Conservation (phyloP, 1,139 yeast genomes). For the Scheffersomyces lignicola region DNA sequence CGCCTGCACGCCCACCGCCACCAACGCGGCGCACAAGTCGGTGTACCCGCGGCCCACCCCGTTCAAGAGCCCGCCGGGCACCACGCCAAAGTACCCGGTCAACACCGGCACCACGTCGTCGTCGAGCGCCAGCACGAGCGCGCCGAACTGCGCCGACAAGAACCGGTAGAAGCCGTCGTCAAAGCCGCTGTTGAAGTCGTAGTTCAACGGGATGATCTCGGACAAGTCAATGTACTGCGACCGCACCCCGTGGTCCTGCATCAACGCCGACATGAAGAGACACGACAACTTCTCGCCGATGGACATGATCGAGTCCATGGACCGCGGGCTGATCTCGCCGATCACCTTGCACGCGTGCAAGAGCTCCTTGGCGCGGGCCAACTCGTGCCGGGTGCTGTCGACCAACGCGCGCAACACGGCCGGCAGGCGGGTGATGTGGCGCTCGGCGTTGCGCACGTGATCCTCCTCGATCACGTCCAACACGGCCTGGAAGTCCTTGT, state of each 20-base stretch:
- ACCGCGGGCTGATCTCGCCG: slow-evolving; percentile 88
- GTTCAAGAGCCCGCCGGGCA: slow-evolving; percentile 90
- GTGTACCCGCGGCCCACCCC: slow-evolving; percentile 98
- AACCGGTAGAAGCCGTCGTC: slow-evolving; percentile 69
- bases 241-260: slow-evolving; percentile 76
- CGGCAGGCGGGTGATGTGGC: slow-evolving; percentile 41
- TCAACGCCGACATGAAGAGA: slow-evolving; percentile 79
- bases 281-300: slow-evolving; percentile 94
- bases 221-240: slow-evolving; percentile 82
- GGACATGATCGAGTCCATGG: slow-evolving; percentile 87
- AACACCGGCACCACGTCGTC: slow-evolving; percentile 74
- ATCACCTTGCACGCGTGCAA: slow-evolving; percentile 85
- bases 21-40: slow-evolving; percentile 93
- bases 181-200: slow-evolving; percentile 53
- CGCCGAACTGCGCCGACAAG: slow-evolving; percentile 61
- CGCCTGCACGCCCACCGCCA: slow-evolving; percentile 90
- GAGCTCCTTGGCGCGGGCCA: slow-evolving; percentile 66
- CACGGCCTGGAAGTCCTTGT: slow-evolving; percentile 51
- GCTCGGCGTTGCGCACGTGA: slow-evolving; percentile 73
- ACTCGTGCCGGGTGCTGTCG: slow-evolving; percentile 59
- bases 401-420: slow-evolving; percentile 50
- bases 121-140: slow-evolving; percentile 47
- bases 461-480: slow-evolving; percentile 71
- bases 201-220: slow-evolving; percentile 62
- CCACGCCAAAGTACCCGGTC: slow-evolving; percentile 92